Base-by-base conservation (phyloP, 2,329 filamentous ascomycete genomes). In the Fusarium veterinarium region DNA sequence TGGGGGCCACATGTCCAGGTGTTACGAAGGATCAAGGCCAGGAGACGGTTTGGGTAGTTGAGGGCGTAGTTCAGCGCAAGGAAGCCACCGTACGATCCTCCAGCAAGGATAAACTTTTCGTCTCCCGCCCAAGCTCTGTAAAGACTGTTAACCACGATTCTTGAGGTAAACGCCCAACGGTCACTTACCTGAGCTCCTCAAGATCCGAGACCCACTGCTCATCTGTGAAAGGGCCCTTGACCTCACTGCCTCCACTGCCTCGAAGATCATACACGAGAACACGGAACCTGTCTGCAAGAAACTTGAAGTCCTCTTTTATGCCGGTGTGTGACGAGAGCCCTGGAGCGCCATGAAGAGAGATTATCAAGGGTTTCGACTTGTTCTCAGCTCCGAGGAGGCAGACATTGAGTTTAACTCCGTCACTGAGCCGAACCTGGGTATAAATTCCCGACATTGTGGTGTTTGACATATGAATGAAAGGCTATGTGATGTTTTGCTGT, bases 241-340 rank as follows among this genome's bases (percentile, higher is more conserved):
- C 6, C 2, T 67, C 48, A 9, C 65, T 68, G 8, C 8, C 16
- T 35, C 63, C 65, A 19, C 63, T 68, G 2, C 65, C 65, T 25
- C 65, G 42, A 17, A 35, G 38, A 45, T 68, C 65, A 4, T 67
- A 68, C 10, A 67, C 65, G 12, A 68, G 48, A 16, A 68, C 48
- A 4, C 65, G 65, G 17, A 61, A 68, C 16, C 28, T 38, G 17
- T 40, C 25, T 6, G 48, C n/a, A 2, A 68, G 65, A 14, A 67
- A 68, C 28, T 56, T 68, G 23, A 55, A 67, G 4, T 44, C 55
- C 1, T 52, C 42, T 17, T 61, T 52, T 7, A 60, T 38, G 4
- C 52, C 57, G 0, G 40, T 35, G 8, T 68, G 65, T 1, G 63
- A 55, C 3, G 63, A 67, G 5, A 68, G 33, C 3, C 65, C 65